Percentiles rank a stretch among this genome's conserved stretches.
Conservation (phyloP, 2,329 filamentous ascomycete species). For the Pezicula neosporulosa region DNA sequence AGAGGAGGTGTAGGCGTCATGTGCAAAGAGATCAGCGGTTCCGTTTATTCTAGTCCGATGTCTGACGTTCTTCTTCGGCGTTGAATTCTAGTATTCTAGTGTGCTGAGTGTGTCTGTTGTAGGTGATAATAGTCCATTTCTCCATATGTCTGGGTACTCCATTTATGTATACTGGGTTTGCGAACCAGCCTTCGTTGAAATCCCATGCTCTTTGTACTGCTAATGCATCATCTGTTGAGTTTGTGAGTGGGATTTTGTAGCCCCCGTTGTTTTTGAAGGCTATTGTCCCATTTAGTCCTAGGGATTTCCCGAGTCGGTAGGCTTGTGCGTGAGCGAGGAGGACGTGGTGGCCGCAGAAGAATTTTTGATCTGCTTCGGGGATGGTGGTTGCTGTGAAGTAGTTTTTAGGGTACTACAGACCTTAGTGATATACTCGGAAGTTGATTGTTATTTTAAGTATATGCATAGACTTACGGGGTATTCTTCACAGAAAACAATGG, state of each 20-base stretch:
- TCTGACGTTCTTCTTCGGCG: conserved; percentile 43
- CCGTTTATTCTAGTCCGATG: conserved; percentile 43
- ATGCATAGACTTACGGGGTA: conserved; percentile 3
- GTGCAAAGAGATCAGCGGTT: conserved; percentile 51
- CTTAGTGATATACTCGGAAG: neutral
- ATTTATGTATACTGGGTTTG: conserved; percentile 50
- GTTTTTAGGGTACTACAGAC: conserved; percentile 18
- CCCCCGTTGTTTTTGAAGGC: conserved; percentile 37
- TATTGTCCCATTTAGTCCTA: conserved; percentile 46
- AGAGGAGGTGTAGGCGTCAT: conserved; percentile 55
- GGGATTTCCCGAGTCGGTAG: conserved; percentile 48
- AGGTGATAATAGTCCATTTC: too few species aligned
- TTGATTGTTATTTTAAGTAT: neutral
- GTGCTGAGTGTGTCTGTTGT: conserved; percentile 39
- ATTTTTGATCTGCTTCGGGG: conserved; percentile 33
- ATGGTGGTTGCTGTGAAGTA: conserved; percentile 34
- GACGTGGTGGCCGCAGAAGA: conserved; percentile 37
- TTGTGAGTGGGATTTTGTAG: conserved; percentile 44
- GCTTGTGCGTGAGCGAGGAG: conserved; percentile 44
- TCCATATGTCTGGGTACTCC: too few species aligned
- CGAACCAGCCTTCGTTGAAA: conserved; percentile 43
- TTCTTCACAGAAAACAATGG: conserved; percentile 26
- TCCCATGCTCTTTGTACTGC: conserved; percentile 26
- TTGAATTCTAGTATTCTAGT: conserved; percentile 43
- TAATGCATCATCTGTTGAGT: conserved; percentile 23